phyloP scores from a whole-genome alignment of 2,329 filamentous ascomycete genomes.

The Parastagonospora nodorum region DNA sequence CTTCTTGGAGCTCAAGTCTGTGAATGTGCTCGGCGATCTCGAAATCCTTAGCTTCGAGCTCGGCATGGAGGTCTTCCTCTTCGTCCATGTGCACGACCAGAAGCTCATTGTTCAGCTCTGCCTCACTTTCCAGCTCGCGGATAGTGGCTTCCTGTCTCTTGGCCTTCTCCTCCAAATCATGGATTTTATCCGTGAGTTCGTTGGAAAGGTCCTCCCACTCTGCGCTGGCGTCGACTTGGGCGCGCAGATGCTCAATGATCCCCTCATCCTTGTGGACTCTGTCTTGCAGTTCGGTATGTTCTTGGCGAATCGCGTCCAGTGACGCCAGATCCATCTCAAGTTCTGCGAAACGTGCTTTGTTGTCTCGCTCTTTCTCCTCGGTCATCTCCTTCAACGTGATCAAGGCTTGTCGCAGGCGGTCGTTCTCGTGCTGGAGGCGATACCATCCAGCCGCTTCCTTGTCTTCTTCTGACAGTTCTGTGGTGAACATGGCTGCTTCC shows the following conservation, averaged over 20 bases:
- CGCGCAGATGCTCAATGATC: conserved; percentile 81
- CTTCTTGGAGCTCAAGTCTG: conserved; percentile 75
- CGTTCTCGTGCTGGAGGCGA: conserved; percentile 89
- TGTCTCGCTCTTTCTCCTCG: conserved; percentile 80
- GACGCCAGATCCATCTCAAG: conserved; percentile 41
- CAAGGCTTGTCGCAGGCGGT: conserved; percentile 83
- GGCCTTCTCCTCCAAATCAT: conserved; percentile 80
- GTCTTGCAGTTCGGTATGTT: conserved; percentile 72
- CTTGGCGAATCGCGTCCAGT: conserved; percentile 53
- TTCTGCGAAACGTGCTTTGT: conserved; percentile 59
- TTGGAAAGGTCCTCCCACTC: conserved; percentile 94
- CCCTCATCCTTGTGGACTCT: conserved; percentile 74
- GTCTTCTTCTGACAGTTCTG: conserved; percentile 88
- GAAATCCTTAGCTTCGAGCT: conserved; percentile 85
- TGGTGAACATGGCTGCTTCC: conserved; percentile 82
- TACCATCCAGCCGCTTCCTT: conserved; percentile 85
- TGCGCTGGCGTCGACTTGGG: conserved; percentile 87
- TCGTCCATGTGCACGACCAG: conserved; percentile 92
- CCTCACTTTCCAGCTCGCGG: conserved; percentile 84
- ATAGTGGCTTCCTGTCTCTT: conserved; percentile 81
- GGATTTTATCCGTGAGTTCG: conserved; percentile 85
- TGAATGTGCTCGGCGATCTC: conserved; percentile 82
- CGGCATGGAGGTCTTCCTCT: conserved; percentile 91
- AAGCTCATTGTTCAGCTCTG: conserved; percentile 92
- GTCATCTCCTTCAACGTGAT: conserved; percentile 84